Conservation (phyloP, 2,329 filamentous ascomycete species). For the Fusarium sp. region DNA sequence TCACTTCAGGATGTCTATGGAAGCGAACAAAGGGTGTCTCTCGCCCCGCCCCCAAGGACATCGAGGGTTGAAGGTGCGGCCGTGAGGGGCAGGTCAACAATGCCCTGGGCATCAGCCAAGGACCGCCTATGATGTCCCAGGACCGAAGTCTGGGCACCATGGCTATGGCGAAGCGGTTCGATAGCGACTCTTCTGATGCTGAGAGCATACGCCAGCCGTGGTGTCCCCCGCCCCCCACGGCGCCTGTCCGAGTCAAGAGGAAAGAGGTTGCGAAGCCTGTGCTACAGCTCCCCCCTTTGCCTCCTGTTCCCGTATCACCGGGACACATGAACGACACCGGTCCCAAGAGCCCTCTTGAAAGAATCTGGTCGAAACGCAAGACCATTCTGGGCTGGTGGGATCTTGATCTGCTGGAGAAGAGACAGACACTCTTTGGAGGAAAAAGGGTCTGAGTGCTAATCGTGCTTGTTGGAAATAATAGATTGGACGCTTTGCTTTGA, state of each 20-base stretch:
- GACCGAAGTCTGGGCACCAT: constrained; percentile 53
- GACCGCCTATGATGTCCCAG: constrained; percentile 37
- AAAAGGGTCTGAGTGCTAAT: constrained; percentile 30
- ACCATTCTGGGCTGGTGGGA: constrained; percentile 68
- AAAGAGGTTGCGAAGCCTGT: constrained; percentile 45
- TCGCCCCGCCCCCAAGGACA: constrained; percentile 56
- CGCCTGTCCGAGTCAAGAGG: constrained; percentile 44
- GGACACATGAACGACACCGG: constrained; percentile 23
- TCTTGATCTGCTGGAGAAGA: constrained; percentile 60
- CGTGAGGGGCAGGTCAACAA: constrained; percentile 50
- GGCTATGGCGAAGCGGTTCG: constrained; percentile 51
- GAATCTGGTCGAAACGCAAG: constrained; percentile 54
- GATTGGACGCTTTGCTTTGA: constrained; percentile 28
- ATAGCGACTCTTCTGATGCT: constrained; percentile 48
- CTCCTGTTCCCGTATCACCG: constrained; percentile 42
- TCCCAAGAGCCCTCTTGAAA: constrained; percentile 44
- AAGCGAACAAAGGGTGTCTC: constrained; percentile 62
- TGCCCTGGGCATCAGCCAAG: constrained; percentile 32
- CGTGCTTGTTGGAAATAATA: constrained; percentile 25
- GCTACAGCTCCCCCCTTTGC: constrained; percentile 47
- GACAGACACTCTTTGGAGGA: constrained; percentile 51
- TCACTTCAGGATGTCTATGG: constrained; percentile 71
- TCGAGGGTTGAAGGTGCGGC: constrained; percentile 61
- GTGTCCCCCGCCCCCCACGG: constrained; percentile 54
- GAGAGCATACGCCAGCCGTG: constrained; percentile 46